Base-by-base conservation (phyloP, 1,284 basidiomycete species). In the Apiotrichum domesticum region DNA sequence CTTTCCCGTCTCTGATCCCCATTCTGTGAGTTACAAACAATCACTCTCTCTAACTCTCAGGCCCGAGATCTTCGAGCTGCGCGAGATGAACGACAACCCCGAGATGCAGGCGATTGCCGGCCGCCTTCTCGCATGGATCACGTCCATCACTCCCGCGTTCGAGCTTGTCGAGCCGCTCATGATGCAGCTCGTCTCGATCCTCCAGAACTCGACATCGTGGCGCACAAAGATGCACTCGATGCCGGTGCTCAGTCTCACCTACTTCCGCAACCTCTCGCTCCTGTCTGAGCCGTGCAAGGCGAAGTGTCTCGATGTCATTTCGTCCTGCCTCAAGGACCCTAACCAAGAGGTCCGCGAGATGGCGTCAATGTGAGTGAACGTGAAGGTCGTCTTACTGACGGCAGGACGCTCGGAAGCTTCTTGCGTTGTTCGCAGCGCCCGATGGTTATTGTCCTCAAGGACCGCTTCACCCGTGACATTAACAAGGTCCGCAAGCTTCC, bases 291-390 rank as follows among this genome's bases (percentile, higher is more conserved):
- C 79, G 11, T 83, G 83, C 44, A 82, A 87, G 54, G 80, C 82
- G 33, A 83, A 81, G 65, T 83, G 90, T 62, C 85, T 91, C 82
- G 87, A 89, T 60, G 84, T 52, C 44, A 61, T 61, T 9, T 55
- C 54, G 48, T 65, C 15, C 51, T 93, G 93, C 71, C 79, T 97
- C 50, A 81, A 83, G 33, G 93, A 97, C 72, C 87, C 90, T 69
- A 95, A 95, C 69, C 86, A 94, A 52, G 93, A 97, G 78, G 93
- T 97, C 35, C 84, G 93, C 59, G 90, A 93, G 73, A 93, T 89
- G 82, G 89, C 91, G n/a, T 89, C 89, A 4, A 87, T 87, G 41
- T 42, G 41, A 42, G 41, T 42, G 9, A 14, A 14, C 37, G 13
- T 9, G 41, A 6, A 14, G 14, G 72, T 69, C 14, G 42, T 21